Evolutionary conservation across 2,329 filamentous ascomycete species (phyloP).

Genomic region (Stemphylium vesicarium): DNA sequence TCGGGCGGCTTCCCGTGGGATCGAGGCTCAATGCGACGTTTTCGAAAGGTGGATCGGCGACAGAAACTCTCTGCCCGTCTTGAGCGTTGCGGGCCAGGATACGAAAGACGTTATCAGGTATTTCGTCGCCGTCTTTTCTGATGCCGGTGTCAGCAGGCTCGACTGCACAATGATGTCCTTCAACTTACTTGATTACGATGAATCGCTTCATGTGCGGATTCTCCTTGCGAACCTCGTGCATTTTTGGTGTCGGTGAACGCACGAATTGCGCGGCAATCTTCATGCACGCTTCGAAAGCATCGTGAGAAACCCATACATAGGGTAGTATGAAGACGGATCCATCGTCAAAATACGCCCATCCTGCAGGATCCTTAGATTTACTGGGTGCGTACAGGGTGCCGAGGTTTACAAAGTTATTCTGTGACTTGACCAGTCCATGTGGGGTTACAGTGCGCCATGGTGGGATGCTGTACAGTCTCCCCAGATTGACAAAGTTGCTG

Average conservation of each 20-base stretch:
- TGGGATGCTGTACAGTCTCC: conserved; percentile 17
- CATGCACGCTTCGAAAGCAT: conserved; percentile 25
- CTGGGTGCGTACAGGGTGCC: conserved; percentile 14
- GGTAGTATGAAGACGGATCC: conserved; percentile 27
- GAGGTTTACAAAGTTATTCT: conserved; percentile 21
- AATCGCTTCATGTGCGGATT: conserved; percentile 9
- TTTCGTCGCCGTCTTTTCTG: conserved; percentile 7
- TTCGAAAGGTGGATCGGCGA: conserved; percentile 14
- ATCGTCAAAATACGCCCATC: conserved; percentile 34
- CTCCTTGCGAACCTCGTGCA: conserved; percentile 9
- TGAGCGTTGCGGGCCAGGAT: conserved; percentile 19
- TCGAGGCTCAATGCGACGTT: conserved; percentile 11
- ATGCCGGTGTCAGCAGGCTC: background rate
- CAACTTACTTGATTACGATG: conserved; percentile 21
- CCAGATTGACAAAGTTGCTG: conserved; percentile 19
- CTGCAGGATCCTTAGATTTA: background rate
- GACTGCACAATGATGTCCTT: no score
- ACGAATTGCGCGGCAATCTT: conserved; percentile 21
- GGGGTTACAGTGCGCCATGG: conserved; percentile 1
- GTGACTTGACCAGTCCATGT: background rate
- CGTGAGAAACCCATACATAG: conserved; percentile 11
- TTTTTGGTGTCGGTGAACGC: conserved; percentile 11
- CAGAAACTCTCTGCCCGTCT: conserved; percentile 10
- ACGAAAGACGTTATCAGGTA: background rate
- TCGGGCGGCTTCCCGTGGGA: background rate